These are phyloP conservation scores for Diaporthe ampelina DNA, from an alignment of 2,329 filamentous ascomycete genomes.

Conservation along the genomic window DNA sequence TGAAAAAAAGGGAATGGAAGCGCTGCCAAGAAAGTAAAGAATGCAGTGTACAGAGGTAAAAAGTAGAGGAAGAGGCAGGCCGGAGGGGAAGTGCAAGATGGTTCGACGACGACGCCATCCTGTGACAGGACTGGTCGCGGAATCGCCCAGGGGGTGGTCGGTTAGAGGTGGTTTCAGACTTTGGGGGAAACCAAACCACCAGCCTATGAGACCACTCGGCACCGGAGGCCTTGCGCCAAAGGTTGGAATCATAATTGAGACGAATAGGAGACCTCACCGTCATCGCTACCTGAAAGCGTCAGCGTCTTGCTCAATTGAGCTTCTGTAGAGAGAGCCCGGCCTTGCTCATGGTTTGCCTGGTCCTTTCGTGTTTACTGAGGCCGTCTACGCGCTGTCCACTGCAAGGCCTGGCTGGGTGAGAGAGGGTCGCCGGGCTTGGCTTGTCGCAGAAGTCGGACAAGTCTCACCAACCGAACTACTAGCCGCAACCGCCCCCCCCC, in stretches of 20 bases:
- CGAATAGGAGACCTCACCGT: slow-evolving; percentile 15
- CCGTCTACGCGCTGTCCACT: slow-evolving; percentile 2
- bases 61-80: not conserved
- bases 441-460: slow-evolving; percentile 19
- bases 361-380: not conserved
- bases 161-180: slow-evolving; percentile 40
- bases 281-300: not conserved
- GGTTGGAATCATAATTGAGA: slow-evolving; percentile 5
- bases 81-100: slow-evolving; percentile 16
- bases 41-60: not conserved
- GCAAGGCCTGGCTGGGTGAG: not conserved
- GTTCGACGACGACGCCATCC: slow-evolving; percentile 22
- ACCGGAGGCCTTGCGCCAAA: not conserved
- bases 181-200: slow-evolving; percentile 31
- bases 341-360: not conserved
- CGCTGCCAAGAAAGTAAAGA: slow-evolving; percentile 16
- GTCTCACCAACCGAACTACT: not conserved
- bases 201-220: slow-evolving; percentile 35
- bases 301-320: slow-evolving; percentile 8
- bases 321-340: not conserved
- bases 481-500: not conserved
- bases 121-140: slow-evolving; percentile 39
- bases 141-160: slow-evolving; percentile 34
- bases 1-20: slow-evolving; percentile 13
- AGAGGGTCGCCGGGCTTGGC: slow-evolving; percentile 3